Evolutionary conservation across 495 filamentous ascomycete genomes (phyloP), one percentile per base, ranked within the genome.

Genomic region (Aspergillus ellipticus): DNA sequence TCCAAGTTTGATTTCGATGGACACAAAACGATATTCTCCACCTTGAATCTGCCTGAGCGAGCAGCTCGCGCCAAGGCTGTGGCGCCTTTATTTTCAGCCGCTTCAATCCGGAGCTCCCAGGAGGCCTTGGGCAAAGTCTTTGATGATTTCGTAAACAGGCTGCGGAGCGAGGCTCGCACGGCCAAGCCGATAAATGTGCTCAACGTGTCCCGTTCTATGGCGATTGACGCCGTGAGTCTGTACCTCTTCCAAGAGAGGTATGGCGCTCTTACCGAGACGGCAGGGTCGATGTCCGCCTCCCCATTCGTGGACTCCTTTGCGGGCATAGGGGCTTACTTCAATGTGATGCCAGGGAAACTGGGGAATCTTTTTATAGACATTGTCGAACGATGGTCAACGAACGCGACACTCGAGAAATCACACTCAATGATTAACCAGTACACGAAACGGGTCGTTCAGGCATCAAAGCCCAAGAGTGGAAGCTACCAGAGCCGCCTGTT

Each of bases 1-100:
- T 56, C 57, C 8, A 83, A 82, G 51, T 82, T 82, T 59, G 75
- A 82, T 50, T 73, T 82, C 49, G 80, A 80, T 31, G 71, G 69
- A 2, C 71, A 76, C 53, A 56, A 59, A 19, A 77, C 76, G n/a
- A 77, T 84, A 6, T 82, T 84, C 66, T 80, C 76, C 2, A 70
- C 72, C 1, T 59, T 64, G 20, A 72, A 73, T 26, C 53, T 66
- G 2, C 64, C 64, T 0, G 67, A 78, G 54, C 66, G 79, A 20
- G 65, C 70, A 2, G 53, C 54, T 1, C 60, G 80, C 31, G 78
- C 77, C 22, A 81, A 79, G 53, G 71, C 78, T 16, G 79, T 83
- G 13, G 59, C 70, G 24, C 62, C 72, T 5, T 55, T 82, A 22
- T 83, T 83, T 56, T 69, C 71, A 7, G 72, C 70, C 7, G 69